Evolutionary conservation across 305 asterid species (phyloP).

Genomic region (Fraxinus baroniana): DNA sequence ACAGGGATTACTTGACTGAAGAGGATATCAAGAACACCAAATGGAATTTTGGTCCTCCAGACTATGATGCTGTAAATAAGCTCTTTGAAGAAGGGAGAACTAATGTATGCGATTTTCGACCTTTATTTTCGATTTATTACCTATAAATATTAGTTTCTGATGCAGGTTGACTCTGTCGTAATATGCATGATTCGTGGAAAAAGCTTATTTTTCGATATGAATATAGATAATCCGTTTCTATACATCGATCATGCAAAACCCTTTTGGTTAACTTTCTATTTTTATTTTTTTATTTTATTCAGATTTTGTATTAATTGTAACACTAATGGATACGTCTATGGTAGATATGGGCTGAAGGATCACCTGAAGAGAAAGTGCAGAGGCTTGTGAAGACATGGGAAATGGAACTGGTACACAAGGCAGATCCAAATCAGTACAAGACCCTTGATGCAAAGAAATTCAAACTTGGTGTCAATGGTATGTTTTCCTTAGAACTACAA

Average conservation of each 20-base stretch:
- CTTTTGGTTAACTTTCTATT: not conserved
- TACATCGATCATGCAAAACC: not conserved
- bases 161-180: not conserved
- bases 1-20: slow-evolving; percentile 55
- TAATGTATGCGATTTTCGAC: slow-evolving; percentile 30
- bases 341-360: slow-evolving; percentile 68
- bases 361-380: slow-evolving; percentile 67
- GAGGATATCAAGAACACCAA: slow-evolving; percentile 57
- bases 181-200: not conserved
- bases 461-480: slow-evolving; percentile 51
- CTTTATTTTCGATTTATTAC: not conserved
- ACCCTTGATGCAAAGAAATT: slow-evolving; percentile 47
- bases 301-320: not conserved
- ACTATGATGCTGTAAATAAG: slow-evolving; percentile 62
- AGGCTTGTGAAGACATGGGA: slow-evolving; percentile 77
- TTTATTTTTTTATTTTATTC: no score
- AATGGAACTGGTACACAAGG: slow-evolving; percentile 73
- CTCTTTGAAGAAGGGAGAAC: slow-evolving; percentile 78
- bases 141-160: not conserved
- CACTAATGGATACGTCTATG: not conserved
- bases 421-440: slow-evolving; percentile 45
- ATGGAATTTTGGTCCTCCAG: slow-evolving; percentile 69
- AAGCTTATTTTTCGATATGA: not conserved
- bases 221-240: no score
- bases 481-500: not conserved